Percentiles rank a stretch among this genome's conserved stretches.
Conservation (phyloP, 2,329 filamentous ascomycete genomes). For the Eutypella sp. region DNA sequence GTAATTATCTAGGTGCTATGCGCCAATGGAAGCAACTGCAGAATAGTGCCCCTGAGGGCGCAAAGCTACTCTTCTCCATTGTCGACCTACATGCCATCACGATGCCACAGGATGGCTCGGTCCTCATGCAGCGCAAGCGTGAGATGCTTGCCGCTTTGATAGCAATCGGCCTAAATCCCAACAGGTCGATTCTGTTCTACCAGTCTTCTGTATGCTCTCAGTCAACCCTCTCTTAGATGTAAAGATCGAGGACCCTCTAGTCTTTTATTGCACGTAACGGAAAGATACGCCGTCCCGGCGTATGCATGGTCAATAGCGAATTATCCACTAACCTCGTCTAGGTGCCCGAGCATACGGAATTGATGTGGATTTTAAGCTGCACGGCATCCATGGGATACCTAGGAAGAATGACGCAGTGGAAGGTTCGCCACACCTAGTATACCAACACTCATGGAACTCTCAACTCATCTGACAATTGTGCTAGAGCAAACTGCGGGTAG, state of each 20-base stretch:
- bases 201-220: constrained; percentile 62
- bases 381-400: constrained; percentile 88
- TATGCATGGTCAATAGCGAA: constrained; percentile 3
- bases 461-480: neutral
- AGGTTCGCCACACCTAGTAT: constrained; percentile 48
- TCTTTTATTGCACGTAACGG: neutral
- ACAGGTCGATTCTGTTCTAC: constrained; percentile 73
- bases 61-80: constrained; percentile 74
- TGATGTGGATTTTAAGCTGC: constrained; percentile 97
- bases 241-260: neutral
- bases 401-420: constrained; percentile 99
- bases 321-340: constrained; percentile 24
- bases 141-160: constrained; percentile 76
- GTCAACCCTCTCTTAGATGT: neutral
- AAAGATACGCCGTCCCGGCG: too few species aligned
- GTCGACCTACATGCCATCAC: constrained; percentile 96
- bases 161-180: constrained; percentile 77
- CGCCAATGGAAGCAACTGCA: constrained; percentile 83
- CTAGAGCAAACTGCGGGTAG: constrained; percentile 68
- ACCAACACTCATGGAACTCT: neutral
- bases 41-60: constrained; percentile 48
- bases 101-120: constrained; percentile 57
- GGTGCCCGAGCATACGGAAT: constrained; percentile 75
- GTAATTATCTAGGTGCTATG: constrained; percentile 91
- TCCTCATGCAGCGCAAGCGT: constrained; percentile 60